Conservation (phyloP, 139 green algal species). For the Picochlorum costavermella region DNA sequence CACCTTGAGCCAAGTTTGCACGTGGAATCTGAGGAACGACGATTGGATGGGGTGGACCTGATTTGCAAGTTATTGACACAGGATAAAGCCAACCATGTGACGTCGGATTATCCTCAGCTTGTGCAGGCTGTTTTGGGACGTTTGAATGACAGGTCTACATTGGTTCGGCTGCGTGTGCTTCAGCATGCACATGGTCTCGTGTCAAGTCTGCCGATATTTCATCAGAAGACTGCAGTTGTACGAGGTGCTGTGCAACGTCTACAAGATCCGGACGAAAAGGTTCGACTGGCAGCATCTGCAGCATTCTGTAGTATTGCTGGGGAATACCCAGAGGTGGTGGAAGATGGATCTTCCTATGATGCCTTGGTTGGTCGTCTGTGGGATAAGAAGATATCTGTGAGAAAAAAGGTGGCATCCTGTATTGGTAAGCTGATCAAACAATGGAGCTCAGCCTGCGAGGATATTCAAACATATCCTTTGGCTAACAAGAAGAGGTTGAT, state of each 20-base stretch:
- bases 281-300: constrained; percentile 43
- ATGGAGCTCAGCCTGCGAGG: constrained; percentile 5
- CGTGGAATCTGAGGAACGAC: constrained; percentile 34
- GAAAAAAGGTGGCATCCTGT: constrained; percentile 38
- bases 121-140: constrained; percentile 30
- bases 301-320: constrained; percentile 21
- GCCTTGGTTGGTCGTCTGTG: constrained; percentile 39
- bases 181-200: constrained; percentile 9
- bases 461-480: not conserved
- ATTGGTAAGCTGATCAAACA: constrained; percentile 9
- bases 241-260: constrained; percentile 33
- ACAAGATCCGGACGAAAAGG: constrained; percentile 57
- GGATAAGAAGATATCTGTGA: constrained; percentile 57
- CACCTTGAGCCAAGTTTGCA: constrained; percentile 48
- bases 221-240: constrained; percentile 4
- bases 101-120: constrained; percentile 37
- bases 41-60: constrained; percentile 41
- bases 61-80: constrained; percentile 44
- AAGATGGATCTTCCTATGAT: constrained; percentile 9
- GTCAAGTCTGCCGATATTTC: not conserved
- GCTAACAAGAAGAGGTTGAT: not conserved
- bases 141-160: constrained; percentile 16
- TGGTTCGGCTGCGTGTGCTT: constrained; percentile 36
- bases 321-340: constrained; percentile 14
- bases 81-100: constrained; percentile 16